Percentiles rank a stretch among this genome's conserved stretches.
These are phyloP conservation scores for Penicillium silybi DNA, from an alignment of 495 filamentous ascomycete species.

Conservation along the genomic window DNA sequence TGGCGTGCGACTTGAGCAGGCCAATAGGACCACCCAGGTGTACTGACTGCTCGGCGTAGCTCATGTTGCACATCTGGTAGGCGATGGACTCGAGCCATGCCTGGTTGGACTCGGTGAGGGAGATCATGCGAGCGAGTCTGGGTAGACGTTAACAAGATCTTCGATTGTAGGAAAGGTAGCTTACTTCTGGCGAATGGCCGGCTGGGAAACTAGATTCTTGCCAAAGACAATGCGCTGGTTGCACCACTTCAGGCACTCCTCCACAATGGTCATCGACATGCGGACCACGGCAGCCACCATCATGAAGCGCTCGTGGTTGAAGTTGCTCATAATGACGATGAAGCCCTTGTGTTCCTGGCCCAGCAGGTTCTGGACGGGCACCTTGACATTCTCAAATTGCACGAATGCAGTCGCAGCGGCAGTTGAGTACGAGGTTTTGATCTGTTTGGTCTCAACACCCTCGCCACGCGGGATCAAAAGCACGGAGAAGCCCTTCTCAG, in stretches of 20 bases:
- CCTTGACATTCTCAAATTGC: constrained; percentile 83
- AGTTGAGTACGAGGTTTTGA: constrained; percentile 84
- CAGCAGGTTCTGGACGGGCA: constrained; percentile 73
- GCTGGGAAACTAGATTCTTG: constrained; percentile 77
- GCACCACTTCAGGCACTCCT: constrained; percentile 86
- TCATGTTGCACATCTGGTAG: constrained; percentile 86
- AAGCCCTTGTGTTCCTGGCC: constrained; percentile 86
- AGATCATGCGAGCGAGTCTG: constrained; percentile 81
- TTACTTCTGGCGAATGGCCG: constrained; percentile 79
- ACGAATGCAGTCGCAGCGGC: constrained; percentile 76
- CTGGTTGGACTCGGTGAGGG: constrained; percentile 74
- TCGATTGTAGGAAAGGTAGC: constrained; percentile 5
- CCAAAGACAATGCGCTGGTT: constrained; percentile 85
- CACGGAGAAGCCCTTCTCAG: constrained; percentile 77
- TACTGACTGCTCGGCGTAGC: constrained; percentile 70
- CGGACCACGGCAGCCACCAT: constrained; percentile 65
- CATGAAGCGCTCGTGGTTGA: constrained; percentile 77
- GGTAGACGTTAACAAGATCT: no score
- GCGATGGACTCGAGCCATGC: constrained; percentile 81
- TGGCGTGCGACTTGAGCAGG: constrained; percentile 74
- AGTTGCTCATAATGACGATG: constrained; percentile 82
- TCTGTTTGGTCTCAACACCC: constrained; percentile 66
- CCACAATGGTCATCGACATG: constrained; percentile 63
- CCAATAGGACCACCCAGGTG: constrained; percentile 78
- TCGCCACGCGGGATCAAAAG: constrained; percentile 71